Percentiles rank a stretch among this genome's conserved stretches.
Evolutionary conservation across 805 yeast species (phyloP).

Genomic region (Saturnispora kantuleensis): DNA sequence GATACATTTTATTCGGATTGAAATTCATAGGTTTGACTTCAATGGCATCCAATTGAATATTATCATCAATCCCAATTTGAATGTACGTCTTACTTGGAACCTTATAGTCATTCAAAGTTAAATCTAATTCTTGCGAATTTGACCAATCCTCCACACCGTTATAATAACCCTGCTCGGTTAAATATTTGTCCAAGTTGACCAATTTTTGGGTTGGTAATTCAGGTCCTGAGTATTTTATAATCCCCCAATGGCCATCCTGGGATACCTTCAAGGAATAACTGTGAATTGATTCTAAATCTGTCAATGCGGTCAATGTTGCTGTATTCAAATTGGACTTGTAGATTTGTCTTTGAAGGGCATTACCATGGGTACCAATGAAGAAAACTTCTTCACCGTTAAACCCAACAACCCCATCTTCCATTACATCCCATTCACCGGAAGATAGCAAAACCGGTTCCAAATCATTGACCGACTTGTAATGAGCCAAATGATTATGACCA

Average conservation of each 20-base stretch:
- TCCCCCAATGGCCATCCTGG: slow-evolving; percentile 43
- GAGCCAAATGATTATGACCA: slow-evolving; percentile 57
- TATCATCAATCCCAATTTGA: slow-evolving; percentile 25
- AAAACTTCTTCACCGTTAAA: slow-evolving; percentile 43
- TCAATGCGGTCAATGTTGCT: slow-evolving; percentile 17
- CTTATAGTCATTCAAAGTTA: slow-evolving; percentile 27
- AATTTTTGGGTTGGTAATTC: slow-evolving; percentile 37
- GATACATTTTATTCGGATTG: slow-evolving; percentile 38
- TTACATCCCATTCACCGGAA: slow-evolving; percentile 42
- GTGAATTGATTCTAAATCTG: slow-evolving; percentile 30
- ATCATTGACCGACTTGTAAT: slow-evolving; percentile 34
- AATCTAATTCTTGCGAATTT: slow-evolving; percentile 9
- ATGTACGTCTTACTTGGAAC: slow-evolving; percentile 41
- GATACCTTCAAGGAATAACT: slow-evolving; percentile 46
- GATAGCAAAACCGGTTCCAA: slow-evolving; percentile 34
- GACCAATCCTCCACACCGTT: too few species aligned
- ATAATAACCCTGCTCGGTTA: slow-evolving; percentile 9
- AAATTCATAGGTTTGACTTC: slow-evolving; percentile 57
- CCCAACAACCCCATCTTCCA: slow-evolving; percentile 34
- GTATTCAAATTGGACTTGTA: slow-evolving; percentile 36
- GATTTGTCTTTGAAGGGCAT: slow-evolving; percentile 50
- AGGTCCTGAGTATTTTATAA: slow-evolving; percentile 40
- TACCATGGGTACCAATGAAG: slow-evolving; percentile 47
- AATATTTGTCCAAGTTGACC: slow-evolving; percentile 20
- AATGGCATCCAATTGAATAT: slow-evolving; percentile 38